Evolutionary conservation across 441 rosid species (phyloP).

Genomic region (Erysimum cheiri): DNA sequence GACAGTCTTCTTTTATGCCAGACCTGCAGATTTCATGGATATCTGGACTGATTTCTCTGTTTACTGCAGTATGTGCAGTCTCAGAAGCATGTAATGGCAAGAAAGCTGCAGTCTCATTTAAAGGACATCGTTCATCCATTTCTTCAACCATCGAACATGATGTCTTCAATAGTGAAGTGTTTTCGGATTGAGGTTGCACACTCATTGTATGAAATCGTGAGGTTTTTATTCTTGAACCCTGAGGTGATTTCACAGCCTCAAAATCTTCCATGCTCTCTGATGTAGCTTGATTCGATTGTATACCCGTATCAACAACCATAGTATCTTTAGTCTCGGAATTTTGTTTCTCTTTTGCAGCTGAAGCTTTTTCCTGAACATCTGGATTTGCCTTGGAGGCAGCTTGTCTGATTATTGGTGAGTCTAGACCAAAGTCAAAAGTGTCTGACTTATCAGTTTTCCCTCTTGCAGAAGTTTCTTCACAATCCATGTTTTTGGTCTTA

Average conservation of each 20-base stretch:
- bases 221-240: slow-evolving; percentile 33
- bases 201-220: slow-evolving; percentile 39
- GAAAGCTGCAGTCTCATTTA: slow-evolving; percentile 38
- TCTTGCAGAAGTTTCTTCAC: slow-evolving; percentile 44
- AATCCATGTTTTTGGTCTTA: slow-evolving; percentile 42
- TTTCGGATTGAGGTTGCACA: slow-evolving; percentile 38
- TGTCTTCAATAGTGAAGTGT: slow-evolving; percentile 36
- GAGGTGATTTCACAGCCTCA: slow-evolving; percentile 41
- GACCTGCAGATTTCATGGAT: slow-evolving; percentile 39
- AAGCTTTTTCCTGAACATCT: slow-evolving; percentile 28
- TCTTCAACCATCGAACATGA: slow-evolving; percentile 39
- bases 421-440: slow-evolving; percentile 52
- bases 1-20: slow-evolving; percentile 28
- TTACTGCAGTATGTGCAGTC: slow-evolving; percentile 23
- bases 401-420: slow-evolving; percentile 44
- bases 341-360: slow-evolving; percentile 39
- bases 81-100: slow-evolving; percentile 42
- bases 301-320: slow-evolving; percentile 39
- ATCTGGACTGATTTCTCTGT: slow-evolving; percentile 40
- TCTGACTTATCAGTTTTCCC: slow-evolving; percentile 47
- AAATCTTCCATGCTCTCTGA: slow-evolving; percentile 35
- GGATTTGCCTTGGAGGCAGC: slow-evolving; percentile 41
- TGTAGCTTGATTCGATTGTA: slow-evolving; percentile 33
- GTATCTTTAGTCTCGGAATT: slow-evolving; percentile 23
- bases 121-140: slow-evolving; percentile 44